Evolutionary conservation across 2,329 filamentous ascomycete genomes (phyloP).

Genomic region (Penicillium glabrum): DNA sequence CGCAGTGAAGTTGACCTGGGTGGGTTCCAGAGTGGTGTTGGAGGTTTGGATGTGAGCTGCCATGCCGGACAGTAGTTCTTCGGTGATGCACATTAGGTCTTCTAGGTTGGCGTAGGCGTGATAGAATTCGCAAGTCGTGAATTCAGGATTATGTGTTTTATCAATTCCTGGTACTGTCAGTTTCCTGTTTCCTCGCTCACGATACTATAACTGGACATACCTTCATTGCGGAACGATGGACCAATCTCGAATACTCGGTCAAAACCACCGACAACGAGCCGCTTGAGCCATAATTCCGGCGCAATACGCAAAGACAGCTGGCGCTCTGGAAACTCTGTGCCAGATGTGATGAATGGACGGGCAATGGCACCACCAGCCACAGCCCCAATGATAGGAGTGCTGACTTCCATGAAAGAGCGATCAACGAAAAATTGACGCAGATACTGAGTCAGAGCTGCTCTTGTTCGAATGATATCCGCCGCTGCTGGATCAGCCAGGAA

Average conservation of each 20-base stretch:
- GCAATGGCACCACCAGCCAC: conserved; percentile 85
- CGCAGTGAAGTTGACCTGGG: conserved; percentile 57
- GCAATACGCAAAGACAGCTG: conserved; percentile 81
- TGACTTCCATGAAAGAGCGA: conserved; percentile 78
- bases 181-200: not conserved
- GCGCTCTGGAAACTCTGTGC: conserved; percentile 72
- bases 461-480: conserved; percentile 69
- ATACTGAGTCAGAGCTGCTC: conserved; percentile 71
- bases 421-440: conserved; percentile 73
- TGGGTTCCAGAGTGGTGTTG: conserved; percentile 50
- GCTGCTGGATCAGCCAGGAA: conserved; percentile 72
- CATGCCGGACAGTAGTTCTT: conserved; percentile 65
- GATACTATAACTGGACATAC: conserved; percentile 37
- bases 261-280: conserved; percentile 83
- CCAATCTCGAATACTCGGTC: conserved; percentile 92
- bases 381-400: conserved; percentile 82
- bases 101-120: conserved; percentile 76
- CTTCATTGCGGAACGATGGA: conserved; percentile 89
- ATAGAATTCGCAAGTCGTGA: conserved; percentile 97
- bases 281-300: conserved; percentile 92
- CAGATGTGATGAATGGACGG: conserved; percentile 77
- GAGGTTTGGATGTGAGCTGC: conserved; percentile 51
- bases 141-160: conserved; percentile 92
- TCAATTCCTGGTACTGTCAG: conserved; percentile 58
- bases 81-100: conserved; percentile 73